Base-by-base conservation (phyloP, 2,329 filamentous ascomycete species). In the Plenodomus tracheiphilus region DNA sequence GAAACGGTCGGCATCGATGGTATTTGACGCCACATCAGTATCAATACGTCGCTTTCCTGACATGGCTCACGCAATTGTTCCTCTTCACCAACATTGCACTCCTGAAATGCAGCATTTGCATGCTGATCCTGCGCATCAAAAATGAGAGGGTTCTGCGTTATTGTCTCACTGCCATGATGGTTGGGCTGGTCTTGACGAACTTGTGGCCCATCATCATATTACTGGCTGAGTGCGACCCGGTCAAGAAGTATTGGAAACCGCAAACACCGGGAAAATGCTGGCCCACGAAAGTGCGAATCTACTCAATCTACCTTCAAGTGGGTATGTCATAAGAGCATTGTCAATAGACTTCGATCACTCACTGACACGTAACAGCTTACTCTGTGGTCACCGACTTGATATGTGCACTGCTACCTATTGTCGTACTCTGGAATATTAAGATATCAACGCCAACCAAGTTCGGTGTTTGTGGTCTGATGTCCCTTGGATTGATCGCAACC, bases 51-150 rank as follows among this genome's bases (percentile, higher is more conserved):
- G 74, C 71, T 51, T 71, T 72, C 58, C 62, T 71, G 3, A 70
- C 70, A 1, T 77, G 73, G 74, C 59, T 69, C 38, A 72, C 70
- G 3, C 74, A 77, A 58, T 61, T 77, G 13, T 59, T 75, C 17
- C 66, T 77, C 2, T 78, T 77, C 48, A 58, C 64, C 10, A 69
- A 66, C 35, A 69, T 76, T 28, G 73, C 69, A 34, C 46, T 77
- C 1, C 62, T 77, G 39, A 77, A 77, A 47, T 62, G 72, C 21
- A 77, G 74, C 3, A 76, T 77, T 41, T 67, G 74, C 54, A 51
- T 77, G 11, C 59, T 78, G 8, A 56, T 77, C 1, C 55, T 77
- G 3, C 70, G 75, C 13, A 75, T 77, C 58, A 75, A 76, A 49
- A 62, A 72, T 37, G 69, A 70, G 2, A 64, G 40, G 41, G 39